phyloP scores from a whole-genome alignment of 176 grass and related monocot genomes.

The barley (Hordeum vulgare) region DNA sequence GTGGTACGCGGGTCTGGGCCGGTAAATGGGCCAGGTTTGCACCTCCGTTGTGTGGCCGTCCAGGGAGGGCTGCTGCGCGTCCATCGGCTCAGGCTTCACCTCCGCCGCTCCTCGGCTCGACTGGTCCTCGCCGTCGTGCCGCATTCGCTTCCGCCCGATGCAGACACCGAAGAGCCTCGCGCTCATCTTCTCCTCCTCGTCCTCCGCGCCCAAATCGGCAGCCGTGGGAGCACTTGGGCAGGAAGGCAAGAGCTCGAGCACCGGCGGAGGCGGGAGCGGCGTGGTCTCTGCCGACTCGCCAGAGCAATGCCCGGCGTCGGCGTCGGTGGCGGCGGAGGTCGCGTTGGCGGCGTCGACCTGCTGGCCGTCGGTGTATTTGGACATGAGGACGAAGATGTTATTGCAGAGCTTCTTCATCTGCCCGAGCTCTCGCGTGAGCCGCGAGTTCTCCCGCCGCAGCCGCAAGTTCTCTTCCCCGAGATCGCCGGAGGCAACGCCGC shows the following conservation, averaged over 20 bases:
- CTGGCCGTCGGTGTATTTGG: constrained; percentile 48
- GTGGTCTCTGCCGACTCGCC: constrained; percentile 23
- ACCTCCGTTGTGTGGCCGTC: background rate
- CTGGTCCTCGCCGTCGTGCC: background rate
- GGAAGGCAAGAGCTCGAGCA: constrained; percentile 55
- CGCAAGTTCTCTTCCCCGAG: constrained; percentile 59
- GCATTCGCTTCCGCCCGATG: constrained; percentile 54
- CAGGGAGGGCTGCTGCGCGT: background rate
- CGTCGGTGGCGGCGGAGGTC: background rate
- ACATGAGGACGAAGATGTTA: constrained; percentile 78
- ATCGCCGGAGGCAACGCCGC: constrained; percentile 12
- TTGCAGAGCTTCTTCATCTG: constrained; percentile 90
- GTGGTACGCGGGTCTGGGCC: constrained; percentile 49
- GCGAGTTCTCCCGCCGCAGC: constrained; percentile 56
- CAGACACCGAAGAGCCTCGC: constrained; percentile 70
- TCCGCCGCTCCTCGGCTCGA: background rate
- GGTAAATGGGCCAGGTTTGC: constrained; percentile 55
- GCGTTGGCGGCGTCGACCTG: constrained; percentile 5
- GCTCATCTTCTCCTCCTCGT: constrained; percentile 8
- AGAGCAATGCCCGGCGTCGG: background rate
- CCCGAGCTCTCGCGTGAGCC: constrained; percentile 54
- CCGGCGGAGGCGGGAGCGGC: background rate
- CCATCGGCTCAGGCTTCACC: constrained; percentile 51
- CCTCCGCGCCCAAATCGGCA: background rate
- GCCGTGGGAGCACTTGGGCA: background rate